A percentile compares a stretch with the other conserved stretches of the same genome.
Conservation (phyloP, 805 yeast species). For the Wickerhamiella domercqiae region DNA sequence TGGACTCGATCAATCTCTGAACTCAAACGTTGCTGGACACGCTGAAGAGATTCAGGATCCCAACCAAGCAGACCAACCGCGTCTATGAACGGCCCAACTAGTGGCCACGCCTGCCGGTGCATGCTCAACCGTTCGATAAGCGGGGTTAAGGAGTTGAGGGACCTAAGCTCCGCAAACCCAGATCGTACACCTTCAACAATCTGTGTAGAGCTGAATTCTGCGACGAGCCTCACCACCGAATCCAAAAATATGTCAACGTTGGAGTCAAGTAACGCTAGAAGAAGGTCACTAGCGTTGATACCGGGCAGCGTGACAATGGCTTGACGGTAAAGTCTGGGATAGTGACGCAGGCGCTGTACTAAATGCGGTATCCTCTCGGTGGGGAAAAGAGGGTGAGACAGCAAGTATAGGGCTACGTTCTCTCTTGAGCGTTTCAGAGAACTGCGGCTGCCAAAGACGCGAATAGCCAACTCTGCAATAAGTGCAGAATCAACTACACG, state of each 20-base stretch:
- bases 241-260: conserved; percentile 55
- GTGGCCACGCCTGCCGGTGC: conserved; percentile 39
- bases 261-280: conserved; percentile 40
- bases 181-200: conserved; percentile 19
- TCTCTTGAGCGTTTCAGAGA: conserved; percentile 23
- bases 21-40: conserved; percentile 32
- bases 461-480: conserved; percentile 31
- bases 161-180: conserved; percentile 12
- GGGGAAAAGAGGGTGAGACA: conserved; percentile 84
- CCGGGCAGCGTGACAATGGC: conserved; percentile 69
- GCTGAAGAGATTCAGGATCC: conserved; percentile 35
- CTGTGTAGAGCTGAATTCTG: conserved; percentile 42
- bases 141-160: conserved; percentile 17
- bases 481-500: conserved; percentile 46
- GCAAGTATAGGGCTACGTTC: conserved; percentile 47
- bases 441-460: conserved; percentile 31
- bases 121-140: conserved; percentile 31
- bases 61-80: conserved; percentile 59
- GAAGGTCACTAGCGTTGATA: conserved; percentile 46
- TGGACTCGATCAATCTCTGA: conserved; percentile 30
- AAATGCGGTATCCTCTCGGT: conserved; percentile 33
- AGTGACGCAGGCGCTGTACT: conserved; percentile 35
- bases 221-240: conserved; percentile 46
- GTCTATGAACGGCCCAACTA: conserved; percentile 53
- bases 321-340: conserved; percentile 59